Evolutionary conservation across 2,329 filamentous ascomycete genomes (phyloP).

Genomic region (Rhynchosporium agropyri): DNA sequence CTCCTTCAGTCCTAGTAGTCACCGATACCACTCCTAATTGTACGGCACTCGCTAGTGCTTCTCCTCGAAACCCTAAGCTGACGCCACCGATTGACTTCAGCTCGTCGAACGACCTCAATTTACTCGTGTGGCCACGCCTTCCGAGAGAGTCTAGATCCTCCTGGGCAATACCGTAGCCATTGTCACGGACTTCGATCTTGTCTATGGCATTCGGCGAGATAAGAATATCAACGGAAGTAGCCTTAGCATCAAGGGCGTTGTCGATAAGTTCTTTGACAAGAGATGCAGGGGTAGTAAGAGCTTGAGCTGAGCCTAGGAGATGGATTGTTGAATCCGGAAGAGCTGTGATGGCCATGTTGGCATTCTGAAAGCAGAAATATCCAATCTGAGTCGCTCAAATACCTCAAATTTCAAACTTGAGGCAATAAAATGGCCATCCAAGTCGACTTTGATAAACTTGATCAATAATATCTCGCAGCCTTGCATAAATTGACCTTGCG

Average conservation of each 20-base stretch:
- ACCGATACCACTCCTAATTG: conserved; percentile 61
- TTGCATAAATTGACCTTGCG: conserved; percentile 8
- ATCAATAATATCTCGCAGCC: not conserved
- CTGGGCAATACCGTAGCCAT: conserved; percentile 69
- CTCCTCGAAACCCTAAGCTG: conserved; percentile 75
- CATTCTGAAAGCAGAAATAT: not conserved
- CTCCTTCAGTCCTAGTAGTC: conserved; percentile 64
- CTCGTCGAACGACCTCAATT: conserved; percentile 66
- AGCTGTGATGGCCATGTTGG: conserved; percentile 46
- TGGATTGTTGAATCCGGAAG: conserved; percentile 54
- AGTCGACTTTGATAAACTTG: conserved; percentile 5
- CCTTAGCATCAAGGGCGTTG: conserved; percentile 73
- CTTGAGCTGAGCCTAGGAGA: conserved; percentile 62
- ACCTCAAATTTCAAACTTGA: not conserved
- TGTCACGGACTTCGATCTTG: conserved; percentile 70
- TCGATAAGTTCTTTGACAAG: conserved; percentile 78
- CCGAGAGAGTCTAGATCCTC: conserved; percentile 65
- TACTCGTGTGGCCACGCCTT: conserved; percentile 73
- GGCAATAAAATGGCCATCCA: not conserved
- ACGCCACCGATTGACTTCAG: conserved; percentile 57
- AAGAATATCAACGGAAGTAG: conserved; percentile 65
- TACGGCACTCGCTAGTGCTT: conserved; percentile 69
- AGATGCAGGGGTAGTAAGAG: conserved; percentile 60
- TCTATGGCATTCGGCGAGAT: conserved; percentile 69
- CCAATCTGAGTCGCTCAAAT: not conserved